Conservation (phyloP, 148 eudicot species). For the Polygonum maritimum region DNA sequence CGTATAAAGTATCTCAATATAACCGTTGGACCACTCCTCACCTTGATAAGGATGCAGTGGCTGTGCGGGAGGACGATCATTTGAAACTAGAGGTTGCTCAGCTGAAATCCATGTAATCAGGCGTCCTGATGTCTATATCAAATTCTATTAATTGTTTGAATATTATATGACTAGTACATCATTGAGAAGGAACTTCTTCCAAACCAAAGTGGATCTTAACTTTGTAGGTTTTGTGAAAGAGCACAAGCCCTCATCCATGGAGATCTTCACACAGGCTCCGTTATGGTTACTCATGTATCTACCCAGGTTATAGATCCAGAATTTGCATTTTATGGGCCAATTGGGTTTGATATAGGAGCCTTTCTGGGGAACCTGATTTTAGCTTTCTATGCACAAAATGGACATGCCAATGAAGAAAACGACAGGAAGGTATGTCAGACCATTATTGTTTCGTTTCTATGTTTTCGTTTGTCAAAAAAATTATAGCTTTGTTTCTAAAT, state of each 20-base stretch:
- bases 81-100: conserved; percentile 82
- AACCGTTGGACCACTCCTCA: conserved; percentile 88
- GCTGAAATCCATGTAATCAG: conserved; percentile 64
- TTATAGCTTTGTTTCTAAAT: too few relatives aligned
- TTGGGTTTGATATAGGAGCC: conserved; percentile 96
- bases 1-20: conserved; percentile 67
- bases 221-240: conserved; percentile 83
- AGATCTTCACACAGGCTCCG: conserved; percentile 90
- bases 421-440: conserved; percentile 37
- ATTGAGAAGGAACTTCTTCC: not conserved
- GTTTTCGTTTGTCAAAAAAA: too few relatives aligned
- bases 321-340: conserved; percentile 88
- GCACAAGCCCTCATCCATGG: conserved; percentile 93
- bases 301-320: conserved; percentile 98
- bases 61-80: conserved; percentile 68
- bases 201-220: not conserved
- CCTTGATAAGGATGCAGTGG: conserved; percentile 78
- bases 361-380: conserved; percentile 72
- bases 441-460: not conserved
- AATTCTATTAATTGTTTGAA: not conserved
- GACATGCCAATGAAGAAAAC: conserved; percentile 51
- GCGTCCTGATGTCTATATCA: conserved; percentile 1
- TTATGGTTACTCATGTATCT: conserved; percentile 81
- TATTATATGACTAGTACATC: not conserved
- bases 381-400: conserved; percentile 89